Evolutionary conservation across 306 rosid species (phyloP).

Genomic region (Quercus engelmannii): DNA sequence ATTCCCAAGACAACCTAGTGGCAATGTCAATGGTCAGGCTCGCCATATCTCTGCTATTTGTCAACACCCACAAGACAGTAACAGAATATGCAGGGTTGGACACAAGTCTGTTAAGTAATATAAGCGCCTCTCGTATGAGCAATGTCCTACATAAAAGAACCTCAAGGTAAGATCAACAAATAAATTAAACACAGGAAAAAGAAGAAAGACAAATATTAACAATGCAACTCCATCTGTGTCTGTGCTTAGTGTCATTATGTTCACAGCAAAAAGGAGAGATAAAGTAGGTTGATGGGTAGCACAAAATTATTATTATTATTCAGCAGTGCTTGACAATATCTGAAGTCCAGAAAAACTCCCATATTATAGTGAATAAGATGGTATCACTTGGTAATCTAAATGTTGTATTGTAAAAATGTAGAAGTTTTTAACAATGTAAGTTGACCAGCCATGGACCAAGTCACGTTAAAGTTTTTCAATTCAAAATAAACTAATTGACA

Average conservation of each 20-base stretch:
- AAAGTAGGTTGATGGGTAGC: too few species aligned
- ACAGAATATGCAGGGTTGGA: constrained; percentile 64
- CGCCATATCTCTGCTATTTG: constrained; percentile 66
- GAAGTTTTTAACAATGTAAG: not conserved
- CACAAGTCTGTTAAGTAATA: constrained; percentile 77
- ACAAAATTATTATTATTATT: too few species aligned
- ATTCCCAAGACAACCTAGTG: constrained; percentile 57
- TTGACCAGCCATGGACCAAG: not conserved
- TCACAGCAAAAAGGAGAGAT: too few species aligned
- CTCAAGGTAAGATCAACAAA: constrained; percentile 10
- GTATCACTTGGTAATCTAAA: not conserved
- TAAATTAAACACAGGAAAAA: constrained; percentile 1
- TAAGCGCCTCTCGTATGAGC: constrained; percentile 79
- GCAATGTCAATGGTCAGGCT: constrained; percentile 63
- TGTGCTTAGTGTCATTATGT: too few species aligned
- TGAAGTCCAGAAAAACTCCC: not conserved
- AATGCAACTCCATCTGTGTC: not conserved
- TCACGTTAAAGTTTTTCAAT: too few species aligned
- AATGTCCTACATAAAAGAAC: constrained; percentile 56
- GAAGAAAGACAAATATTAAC: not conserved
- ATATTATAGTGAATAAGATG: not conserved
- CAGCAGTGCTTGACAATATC: not conserved
- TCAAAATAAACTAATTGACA: too few species aligned
- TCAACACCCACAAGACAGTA: constrained; percentile 45
- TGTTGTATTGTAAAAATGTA: not conserved